A percentile compares a stretch with the other conserved stretches of the same genome.
Evolutionary conservation across 2,329 filamentous ascomycete species (phyloP).

Genomic region (Diplodia intermedia): DNA sequence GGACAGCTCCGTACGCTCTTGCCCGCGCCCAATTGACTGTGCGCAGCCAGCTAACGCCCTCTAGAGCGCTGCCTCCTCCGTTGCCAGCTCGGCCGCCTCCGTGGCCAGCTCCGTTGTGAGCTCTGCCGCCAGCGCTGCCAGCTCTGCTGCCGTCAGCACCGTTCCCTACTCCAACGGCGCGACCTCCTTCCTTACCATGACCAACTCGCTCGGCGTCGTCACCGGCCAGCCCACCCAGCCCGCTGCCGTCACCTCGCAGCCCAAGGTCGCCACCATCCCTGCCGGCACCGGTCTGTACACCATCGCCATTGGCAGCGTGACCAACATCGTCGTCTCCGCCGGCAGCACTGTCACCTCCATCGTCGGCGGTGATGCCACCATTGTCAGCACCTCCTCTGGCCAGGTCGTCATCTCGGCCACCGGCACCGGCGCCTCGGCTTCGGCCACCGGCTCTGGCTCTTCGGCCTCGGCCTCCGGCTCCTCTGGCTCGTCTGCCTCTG

Average conservation of each 20-base stretch:
- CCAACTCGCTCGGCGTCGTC: conserved; percentile 46
- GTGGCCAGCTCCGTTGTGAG: conserved; percentile 1
- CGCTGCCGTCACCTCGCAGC: conserved; percentile 36
- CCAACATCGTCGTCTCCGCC: conserved; percentile 44
- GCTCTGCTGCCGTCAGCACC: conserved; percentile 12
- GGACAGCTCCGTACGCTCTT: conserved; percentile 21
- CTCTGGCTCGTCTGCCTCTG: conserved; percentile 9
- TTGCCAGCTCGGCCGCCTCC: conserved; percentile 13
- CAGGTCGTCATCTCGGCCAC: conserved; percentile 17
- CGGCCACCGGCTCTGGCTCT: conserved; percentile 29
- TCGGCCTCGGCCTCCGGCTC: conserved; percentile 30
- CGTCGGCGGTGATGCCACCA: conserved; percentile 34
- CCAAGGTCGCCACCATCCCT: conserved; percentile 43
- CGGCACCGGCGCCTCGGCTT: conserved; percentile 27
- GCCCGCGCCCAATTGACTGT: background rate
- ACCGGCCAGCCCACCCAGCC: conserved; percentile 45
- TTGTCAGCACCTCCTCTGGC: conserved; percentile 27
- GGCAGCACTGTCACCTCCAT: conserved; percentile 45
- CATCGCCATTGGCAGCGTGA: conserved; percentile 40
- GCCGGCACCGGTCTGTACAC: conserved; percentile 47
- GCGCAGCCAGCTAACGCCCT: background rate
- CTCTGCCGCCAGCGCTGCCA: conserved; percentile 8
- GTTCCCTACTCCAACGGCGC: conserved; percentile 38
- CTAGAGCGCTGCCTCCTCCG: conserved; percentile 10
- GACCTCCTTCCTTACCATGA: conserved; percentile 42